Evolutionary conservation across 331 rosid genomes (phyloP).

Genomic region (Quercus lobata): DNA sequence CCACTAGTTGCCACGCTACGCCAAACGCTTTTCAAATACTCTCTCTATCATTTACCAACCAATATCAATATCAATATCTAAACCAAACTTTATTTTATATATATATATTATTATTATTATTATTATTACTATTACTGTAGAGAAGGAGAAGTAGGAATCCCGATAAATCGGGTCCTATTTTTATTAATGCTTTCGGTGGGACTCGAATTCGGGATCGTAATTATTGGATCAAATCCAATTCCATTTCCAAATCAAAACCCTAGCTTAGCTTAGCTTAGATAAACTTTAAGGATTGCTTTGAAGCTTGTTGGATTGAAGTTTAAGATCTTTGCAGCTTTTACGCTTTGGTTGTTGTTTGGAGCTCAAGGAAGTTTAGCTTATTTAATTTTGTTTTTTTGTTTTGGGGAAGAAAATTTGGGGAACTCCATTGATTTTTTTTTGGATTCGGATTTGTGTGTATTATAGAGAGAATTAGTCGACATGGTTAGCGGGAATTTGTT

Average conservation of each 20-base stretch:
- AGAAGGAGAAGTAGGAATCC: neutral
- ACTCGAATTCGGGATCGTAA: neutral
- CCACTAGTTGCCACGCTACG: conserved; percentile 43
- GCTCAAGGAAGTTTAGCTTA: conserved; percentile 19
- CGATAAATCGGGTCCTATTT: neutral
- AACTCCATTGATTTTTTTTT: neutral
- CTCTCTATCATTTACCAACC: neutral
- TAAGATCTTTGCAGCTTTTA: neutral
- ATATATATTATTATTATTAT: too few species aligned
- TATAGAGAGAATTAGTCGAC: conserved; percentile 1
- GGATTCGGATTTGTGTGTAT: neutral
- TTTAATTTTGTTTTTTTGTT: neutral
- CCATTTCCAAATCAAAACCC: too few species aligned
- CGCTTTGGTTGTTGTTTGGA: conserved; percentile 9
- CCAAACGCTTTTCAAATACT: too few species aligned
- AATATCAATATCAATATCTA: neutral
- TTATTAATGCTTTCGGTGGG: neutral
- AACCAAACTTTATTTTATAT: neutral
- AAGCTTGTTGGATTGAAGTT: neutral
- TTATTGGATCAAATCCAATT: neutral
- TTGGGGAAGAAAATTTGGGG: neutral
- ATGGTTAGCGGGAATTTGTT: conserved; percentile 78
- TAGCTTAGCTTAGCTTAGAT: too few species aligned
- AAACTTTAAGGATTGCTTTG: too few species aligned
- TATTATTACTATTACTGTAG: too few species aligned